Evolutionary conservation across 2,329 filamentous ascomycete species (phyloP).

Genomic region (Tolypocladium paradoxum): DNA sequence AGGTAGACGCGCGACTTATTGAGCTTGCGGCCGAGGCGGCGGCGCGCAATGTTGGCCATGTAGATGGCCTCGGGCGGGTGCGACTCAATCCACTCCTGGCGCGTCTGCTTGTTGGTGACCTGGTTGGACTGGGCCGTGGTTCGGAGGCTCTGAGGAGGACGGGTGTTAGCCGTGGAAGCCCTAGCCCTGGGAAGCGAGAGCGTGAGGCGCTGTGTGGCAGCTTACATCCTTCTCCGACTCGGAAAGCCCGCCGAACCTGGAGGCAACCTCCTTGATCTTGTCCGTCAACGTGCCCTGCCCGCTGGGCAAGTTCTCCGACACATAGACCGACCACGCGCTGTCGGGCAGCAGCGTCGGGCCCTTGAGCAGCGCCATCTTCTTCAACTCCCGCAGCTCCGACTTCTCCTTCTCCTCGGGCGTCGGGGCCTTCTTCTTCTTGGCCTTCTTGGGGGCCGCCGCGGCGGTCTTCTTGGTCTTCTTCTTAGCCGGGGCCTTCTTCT

Average conservation of each 20-base stretch:
- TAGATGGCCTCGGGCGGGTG: conserved; percentile 28
- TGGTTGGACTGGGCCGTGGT: conserved; percentile 27
- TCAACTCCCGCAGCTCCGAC: conserved; percentile 23
- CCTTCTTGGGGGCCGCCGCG: conserved; percentile 14
- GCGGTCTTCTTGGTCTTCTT: conserved; percentile 12
- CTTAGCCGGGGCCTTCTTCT: conserved; percentile 7
- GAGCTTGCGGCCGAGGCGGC: conserved; percentile 24
- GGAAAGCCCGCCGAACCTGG: conserved; percentile 28
- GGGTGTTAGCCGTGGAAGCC: background rate
- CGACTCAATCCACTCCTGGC: conserved; percentile 38
- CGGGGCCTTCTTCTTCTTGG: conserved; percentile 14
- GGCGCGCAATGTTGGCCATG: conserved; percentile 37
- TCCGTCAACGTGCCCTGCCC: conserved; percentile 5
- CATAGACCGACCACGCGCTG: conserved; percentile 26
- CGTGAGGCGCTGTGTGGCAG: background rate
- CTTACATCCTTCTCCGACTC: conserved; percentile 33
- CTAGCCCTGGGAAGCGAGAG: background rate
- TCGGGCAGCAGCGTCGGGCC: conserved; percentile 24
- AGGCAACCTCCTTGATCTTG: conserved; percentile 16
- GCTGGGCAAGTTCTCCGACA: conserved; percentile 18
- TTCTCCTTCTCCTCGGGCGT: conserved; percentile 28
- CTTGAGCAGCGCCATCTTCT: conserved; percentile 28
- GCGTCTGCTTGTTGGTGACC: conserved; percentile 24
- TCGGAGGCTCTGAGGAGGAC: conserved; percentile 17
- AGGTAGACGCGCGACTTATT: conserved; percentile 10